These are phyloP conservation scores for Populus ilicifolia DNA, from an alignment of 345 rosid genomes.

Conservation along the genomic window DNA sequence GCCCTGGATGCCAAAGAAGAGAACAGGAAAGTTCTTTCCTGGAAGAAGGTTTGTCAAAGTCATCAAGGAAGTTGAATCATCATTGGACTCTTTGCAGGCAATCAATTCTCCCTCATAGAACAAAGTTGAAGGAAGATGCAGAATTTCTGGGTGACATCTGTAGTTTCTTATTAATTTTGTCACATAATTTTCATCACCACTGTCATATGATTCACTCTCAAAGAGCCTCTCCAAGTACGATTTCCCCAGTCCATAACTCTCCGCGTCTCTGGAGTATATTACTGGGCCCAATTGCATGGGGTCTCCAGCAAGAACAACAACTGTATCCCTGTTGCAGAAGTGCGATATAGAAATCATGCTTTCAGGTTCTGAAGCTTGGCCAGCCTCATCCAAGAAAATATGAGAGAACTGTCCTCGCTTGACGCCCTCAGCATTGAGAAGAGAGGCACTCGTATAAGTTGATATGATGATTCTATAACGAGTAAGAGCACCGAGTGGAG, in stretches of 20 bases:
- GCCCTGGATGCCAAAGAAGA: constrained; percentile 89
- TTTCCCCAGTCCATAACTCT: constrained; percentile 53
- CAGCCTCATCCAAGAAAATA: constrained; percentile 89
- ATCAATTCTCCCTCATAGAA: constrained; percentile 76
- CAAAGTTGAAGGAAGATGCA: constrained; percentile 72
- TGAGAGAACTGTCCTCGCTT: constrained; percentile 82
- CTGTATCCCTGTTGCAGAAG: constrained; percentile 58
- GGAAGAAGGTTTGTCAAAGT: constrained; percentile 36
- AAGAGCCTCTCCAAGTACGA: constrained; percentile 81
- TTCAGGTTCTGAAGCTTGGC: constrained; percentile 97
- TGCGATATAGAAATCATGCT: constrained; percentile 71
- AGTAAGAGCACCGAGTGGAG: constrained; percentile 52
- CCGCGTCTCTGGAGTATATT: constrained; percentile 67
- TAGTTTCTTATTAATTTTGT: constrained; percentile 73
- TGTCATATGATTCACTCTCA: constrained; percentile 49
- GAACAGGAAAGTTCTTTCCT: constrained; percentile 67
- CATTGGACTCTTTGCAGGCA: constrained; percentile 60
- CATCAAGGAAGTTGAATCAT: constrained; percentile 25
- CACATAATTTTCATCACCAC: constrained; percentile 60
- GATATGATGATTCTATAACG: constrained; percentile 61
- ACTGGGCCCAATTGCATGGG: constrained; percentile 97
- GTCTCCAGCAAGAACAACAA: constrained; percentile 93
- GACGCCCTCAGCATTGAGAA: constrained; percentile 72
- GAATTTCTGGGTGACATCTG: constrained; percentile 76
- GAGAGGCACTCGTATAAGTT: constrained; percentile 83